Evolutionary conservation across 768 basidiomycete genomes (phyloP).

Genomic region (Pulveroboletus sp.): DNA sequence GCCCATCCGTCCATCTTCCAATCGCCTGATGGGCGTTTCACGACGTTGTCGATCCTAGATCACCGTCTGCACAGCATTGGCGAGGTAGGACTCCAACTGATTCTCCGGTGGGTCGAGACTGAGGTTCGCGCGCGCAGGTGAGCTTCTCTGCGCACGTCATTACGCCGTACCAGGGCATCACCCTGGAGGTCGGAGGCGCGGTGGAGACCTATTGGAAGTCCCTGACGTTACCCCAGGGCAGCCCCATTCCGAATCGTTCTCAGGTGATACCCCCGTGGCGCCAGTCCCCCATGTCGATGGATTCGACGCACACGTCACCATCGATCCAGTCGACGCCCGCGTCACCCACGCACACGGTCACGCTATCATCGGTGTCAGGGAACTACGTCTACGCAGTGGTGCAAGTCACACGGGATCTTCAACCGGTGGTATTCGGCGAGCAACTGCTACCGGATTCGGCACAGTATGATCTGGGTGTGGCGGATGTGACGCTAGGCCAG

Average conservation of each 20-base stretch:
- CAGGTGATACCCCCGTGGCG: conserved; percentile 37
- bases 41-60: conserved; percentile 82
- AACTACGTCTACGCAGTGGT: conserved; percentile 82
- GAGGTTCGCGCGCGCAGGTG: conserved; percentile 47
- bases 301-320: conserved; percentile 72
- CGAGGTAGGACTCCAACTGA: conserved; percentile 52
- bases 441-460: conserved; percentile 71
- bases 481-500: conserved; percentile 81
- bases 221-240: conserved; percentile 32
- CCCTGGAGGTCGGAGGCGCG: conserved; percentile 90
- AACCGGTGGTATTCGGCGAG: conserved; percentile 83
- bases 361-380: conserved; percentile 88
- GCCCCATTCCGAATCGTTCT: conserved; percentile 29
- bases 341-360: conserved; percentile 56
- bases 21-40: conserved; percentile 50
- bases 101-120: background rate
- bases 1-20: conserved; percentile 74
- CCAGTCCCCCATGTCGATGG: conserved; percentile 33
- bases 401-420: conserved; percentile 88
- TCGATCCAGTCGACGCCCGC: conserved; percentile 53
- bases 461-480: conserved; percentile 76
- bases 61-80: conserved; percentile 92
- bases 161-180: conserved; percentile 87
- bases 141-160: conserved; percentile 86
- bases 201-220: conserved; percentile 99